Evolutionary conservation across 345 rosid genomes (phyloP).

Genomic region (Citropsis articulata): DNA sequence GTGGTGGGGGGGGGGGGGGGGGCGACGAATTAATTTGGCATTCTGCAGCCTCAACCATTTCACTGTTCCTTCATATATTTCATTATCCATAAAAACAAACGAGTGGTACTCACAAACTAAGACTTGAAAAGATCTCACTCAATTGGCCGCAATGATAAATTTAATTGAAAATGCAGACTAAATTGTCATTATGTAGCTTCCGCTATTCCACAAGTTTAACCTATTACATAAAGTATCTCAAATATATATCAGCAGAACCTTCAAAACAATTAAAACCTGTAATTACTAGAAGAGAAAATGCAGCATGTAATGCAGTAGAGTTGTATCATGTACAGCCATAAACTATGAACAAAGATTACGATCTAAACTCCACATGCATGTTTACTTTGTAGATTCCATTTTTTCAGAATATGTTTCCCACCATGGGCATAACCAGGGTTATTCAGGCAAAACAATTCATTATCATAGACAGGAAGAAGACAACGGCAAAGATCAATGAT

Average conservation of each 20-base stretch:
- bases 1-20: too few relatives aligned
- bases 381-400: background rate
- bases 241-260: background rate
- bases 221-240: background rate
- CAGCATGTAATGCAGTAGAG: background rate
- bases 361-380: background rate
- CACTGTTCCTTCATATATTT: background rate
- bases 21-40: background rate
- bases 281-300: background rate
- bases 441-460: too few relatives aligned
- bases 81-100: background rate
- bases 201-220: background rate
- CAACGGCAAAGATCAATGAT: background rate
- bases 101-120: background rate
- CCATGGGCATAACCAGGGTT: background rate
- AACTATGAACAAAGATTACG: background rate
- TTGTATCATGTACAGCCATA: background rate
- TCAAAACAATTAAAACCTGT: background rate
- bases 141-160: background rate
- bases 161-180: background rate
- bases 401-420: background rate
- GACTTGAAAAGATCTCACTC: background rate
- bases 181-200: background rate
- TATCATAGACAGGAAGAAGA: background rate
- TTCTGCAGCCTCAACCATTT: background rate